phyloP scores from a whole-genome alignment of 2,329 filamentous ascomycete genomes.

The Cladosporium cucumerinum region DNA sequence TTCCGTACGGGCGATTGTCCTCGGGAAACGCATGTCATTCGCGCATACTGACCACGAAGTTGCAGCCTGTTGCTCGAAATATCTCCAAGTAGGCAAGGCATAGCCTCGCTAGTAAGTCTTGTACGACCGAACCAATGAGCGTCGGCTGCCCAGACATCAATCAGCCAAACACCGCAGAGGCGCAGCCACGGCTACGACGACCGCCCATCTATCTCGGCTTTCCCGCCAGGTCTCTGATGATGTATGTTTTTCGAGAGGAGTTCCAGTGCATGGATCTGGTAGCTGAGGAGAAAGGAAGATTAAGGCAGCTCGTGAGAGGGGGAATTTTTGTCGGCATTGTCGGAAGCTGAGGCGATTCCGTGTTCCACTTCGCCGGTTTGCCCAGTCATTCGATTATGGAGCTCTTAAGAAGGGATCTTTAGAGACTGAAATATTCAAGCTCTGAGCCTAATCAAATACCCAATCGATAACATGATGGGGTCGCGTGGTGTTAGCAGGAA shows the following conservation, averaged over 20 bases:
- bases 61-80: not conserved
- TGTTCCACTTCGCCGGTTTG: not conserved
- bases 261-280: not conserved
- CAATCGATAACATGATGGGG: too few species aligned
- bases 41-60: not conserved
- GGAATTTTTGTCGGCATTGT: not conserved
- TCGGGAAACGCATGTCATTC: not conserved
- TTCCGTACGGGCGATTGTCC: not conserved
- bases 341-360: not conserved
- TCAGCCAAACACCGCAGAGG: not conserved
- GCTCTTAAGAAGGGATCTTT: too few species aligned
- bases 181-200: not conserved
- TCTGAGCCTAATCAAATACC: too few species aligned
- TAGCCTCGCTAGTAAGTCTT: not conserved
- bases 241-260: not conserved
- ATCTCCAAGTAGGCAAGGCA: not conserved
- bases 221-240: not conserved
- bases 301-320: not conserved
- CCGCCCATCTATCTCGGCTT: not conserved
- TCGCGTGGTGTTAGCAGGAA: too few species aligned
- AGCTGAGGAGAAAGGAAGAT: not conserved
- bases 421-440: too few species aligned
- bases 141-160: not conserved
- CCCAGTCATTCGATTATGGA: too few species aligned
- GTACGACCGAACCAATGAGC: not conserved